Evolutionary conservation across 208 protist species (phyloP), one percentile per base, ranked within the genome.

Genomic region (Crithidia brevicula): DNA sequence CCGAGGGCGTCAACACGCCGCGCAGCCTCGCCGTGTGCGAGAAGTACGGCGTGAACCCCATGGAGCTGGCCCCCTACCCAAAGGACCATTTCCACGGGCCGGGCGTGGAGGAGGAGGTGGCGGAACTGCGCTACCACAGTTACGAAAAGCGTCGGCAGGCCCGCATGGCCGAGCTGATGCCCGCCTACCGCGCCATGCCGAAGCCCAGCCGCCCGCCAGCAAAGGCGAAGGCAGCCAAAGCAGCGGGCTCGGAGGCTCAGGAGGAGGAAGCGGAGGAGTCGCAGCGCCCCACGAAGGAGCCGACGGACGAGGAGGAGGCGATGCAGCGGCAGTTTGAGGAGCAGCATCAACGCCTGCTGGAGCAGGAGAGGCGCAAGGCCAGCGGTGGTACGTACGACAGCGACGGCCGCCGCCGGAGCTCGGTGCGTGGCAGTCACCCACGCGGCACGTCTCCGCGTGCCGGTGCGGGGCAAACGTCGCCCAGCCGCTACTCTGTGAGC

Each of bases 1-100:
- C 70, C 31, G 79, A 78, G 72, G 84, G 79, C 33, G 81, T 96
- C 20, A 94, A 89, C 81, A 93, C 81, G 11, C 88, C 88, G 11
- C 75, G 84, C 61, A 94, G 86, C 62, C 20, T 91, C 8, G 60
- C 64, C 4, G 64, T 88, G 7, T 96, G 91, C 63, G 51, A 79
- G 15, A 51, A 87, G 60, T 59, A 82, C 63, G 81, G 66, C 25
- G 77, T 96, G 33, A 77, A 82, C 52, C 75, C 88, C 1, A 13
- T 30, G 3, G 85, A 96, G 66, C 69, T 94, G 11, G 49, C 70
- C 3, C 78, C 60, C 16, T 74, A 76, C 59, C 50, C 58, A 1
- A 53, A 79, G 54, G 59, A 51, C n/a, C 76, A 88, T 53, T 96
- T 96, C 67, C 56, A 76, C 53, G 77, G 73, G 25, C 4, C 58